phyloP scores from a whole-genome alignment of 1,139 yeast genomes.

The Geotrichum fermentans region DNA sequence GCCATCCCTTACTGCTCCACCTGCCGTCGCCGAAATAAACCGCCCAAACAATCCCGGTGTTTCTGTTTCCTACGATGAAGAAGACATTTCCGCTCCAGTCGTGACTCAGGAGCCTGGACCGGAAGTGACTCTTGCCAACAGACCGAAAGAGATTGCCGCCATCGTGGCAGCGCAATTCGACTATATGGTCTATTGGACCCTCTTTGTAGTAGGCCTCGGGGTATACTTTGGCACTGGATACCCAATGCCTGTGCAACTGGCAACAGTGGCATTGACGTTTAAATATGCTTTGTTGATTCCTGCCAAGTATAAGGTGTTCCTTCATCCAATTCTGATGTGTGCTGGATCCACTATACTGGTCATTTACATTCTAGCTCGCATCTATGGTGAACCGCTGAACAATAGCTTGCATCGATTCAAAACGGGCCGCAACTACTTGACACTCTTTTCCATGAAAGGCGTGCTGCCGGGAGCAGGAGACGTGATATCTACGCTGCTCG shows the following conservation, averaged over 20 bases:
- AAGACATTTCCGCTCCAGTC: background rate
- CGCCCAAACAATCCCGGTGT: slow-evolving; percentile 29
- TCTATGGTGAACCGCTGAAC: slow-evolving; percentile 38
- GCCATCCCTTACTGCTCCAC: slow-evolving; percentile 7
- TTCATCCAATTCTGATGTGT: slow-evolving; percentile 69
- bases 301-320: slow-evolving; percentile 45
- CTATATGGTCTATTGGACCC: slow-evolving; percentile 46
- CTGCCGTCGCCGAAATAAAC: slow-evolving; percentile 18
- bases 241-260: slow-evolving; percentile 58
- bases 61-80: slow-evolving; percentile 12
- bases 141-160: slow-evolving; percentile 35
- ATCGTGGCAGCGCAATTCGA: slow-evolving; percentile 49
- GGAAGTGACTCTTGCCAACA: slow-evolving; percentile 1
- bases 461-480: slow-evolving; percentile 81
- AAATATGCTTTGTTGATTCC: slow-evolving; percentile 50
- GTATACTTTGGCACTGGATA: slow-evolving; percentile 44
- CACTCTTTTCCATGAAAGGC: slow-evolving; percentile 46
- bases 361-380: slow-evolving; percentile 52
- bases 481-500: slow-evolving; percentile 63
- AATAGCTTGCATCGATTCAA: slow-evolving; percentile 48
- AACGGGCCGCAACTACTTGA: slow-evolving; percentile 63
- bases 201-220: slow-evolving; percentile 50
- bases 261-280: slow-evolving; percentile 54
- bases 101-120: slow-evolving; percentile 1
- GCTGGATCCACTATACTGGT: slow-evolving; percentile 58